phyloP scores from a whole-genome alignment of 148 eudicot genomes.

The Pouteria glomerata region DNA sequence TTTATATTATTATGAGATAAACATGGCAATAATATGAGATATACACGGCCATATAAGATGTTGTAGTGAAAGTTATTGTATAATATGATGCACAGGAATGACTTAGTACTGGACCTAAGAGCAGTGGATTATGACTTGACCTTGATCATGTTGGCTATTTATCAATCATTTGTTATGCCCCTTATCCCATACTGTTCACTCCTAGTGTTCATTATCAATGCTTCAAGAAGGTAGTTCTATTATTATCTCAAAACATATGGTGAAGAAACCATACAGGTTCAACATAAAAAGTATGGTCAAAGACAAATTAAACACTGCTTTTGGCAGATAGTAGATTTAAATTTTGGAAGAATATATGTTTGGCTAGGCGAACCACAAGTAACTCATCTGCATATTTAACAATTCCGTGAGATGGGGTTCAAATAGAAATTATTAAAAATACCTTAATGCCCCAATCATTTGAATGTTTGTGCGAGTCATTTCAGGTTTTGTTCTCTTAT shows the following conservation, averaged over 20 bases:
- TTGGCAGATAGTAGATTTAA: not conserved
- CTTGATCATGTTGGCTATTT: too few species aligned
- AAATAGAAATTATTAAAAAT: too few species aligned
- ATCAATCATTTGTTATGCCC: too few species aligned
- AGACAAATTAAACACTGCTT: not conserved
- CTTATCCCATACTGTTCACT: too few species aligned
- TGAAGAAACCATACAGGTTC: not conserved
- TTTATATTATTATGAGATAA: too few species aligned
- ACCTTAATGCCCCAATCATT: conserved; percentile 98
- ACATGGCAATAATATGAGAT: too few species aligned
- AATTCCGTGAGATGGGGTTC: too few species aligned
- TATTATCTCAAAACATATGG: not conserved
- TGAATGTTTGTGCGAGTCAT: conserved; percentile 89
- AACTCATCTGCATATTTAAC: not conserved
- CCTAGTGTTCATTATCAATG: not conserved
- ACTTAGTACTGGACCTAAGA: too few species aligned
- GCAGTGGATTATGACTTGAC: too few species aligned
- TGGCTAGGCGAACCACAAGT: not conserved
- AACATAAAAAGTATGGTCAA: not conserved
- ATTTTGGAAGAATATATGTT: not conserved
- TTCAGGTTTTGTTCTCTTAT: conserved; percentile 68
- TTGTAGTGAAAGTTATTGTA: too few species aligned
- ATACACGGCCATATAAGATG: too few species aligned
- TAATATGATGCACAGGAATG: too few species aligned
- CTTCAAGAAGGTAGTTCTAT: not conserved